These are phyloP conservation scores for Chernovozyma sophiae-reginae DNA, from an alignment of 1,139 yeast genomes.

Conservation along the genomic window DNA sequence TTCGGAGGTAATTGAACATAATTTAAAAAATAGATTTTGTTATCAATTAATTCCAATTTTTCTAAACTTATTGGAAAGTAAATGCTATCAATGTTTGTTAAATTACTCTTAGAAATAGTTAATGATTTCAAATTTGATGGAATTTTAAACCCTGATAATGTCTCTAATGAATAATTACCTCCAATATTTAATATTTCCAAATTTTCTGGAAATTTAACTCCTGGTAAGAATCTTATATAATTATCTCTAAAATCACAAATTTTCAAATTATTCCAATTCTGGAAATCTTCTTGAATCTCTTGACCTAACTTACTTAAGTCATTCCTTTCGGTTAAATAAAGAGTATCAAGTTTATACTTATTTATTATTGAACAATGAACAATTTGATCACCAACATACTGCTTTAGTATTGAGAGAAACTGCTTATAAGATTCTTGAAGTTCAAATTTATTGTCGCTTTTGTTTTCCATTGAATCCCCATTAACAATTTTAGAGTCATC, in stretches of 20 bases:
- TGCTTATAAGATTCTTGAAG: conserved; percentile 24
- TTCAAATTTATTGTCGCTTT: conserved; percentile 28
- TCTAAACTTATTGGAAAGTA: conserved; percentile 32
- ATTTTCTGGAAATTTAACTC: conserved; percentile 36
- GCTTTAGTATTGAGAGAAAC: conserved; percentile 22
- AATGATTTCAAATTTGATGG: conserved; percentile 31
- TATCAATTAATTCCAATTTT: conserved; percentile 32
- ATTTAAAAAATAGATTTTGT: conserved; percentile 38
- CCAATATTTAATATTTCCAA: conserved; percentile 38
- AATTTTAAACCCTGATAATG: conserved; percentile 40
- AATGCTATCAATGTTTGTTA: conserved; percentile 35
- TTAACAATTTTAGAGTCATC: neutral
- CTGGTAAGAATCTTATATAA: conserved; percentile 37
- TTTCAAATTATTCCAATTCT: conserved; percentile 31
- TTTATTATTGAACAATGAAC: conserved; percentile 37
- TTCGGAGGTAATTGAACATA: conserved; percentile 37
- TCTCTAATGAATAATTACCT: conserved; percentile 39
- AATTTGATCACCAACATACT: conserved; percentile 26
- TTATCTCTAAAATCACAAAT: conserved; percentile 39
- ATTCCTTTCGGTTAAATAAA: conserved; percentile 31
- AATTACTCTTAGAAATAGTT: conserved; percentile 32
- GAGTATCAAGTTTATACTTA: conserved; percentile 35
- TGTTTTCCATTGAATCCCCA: conserved; percentile 16
- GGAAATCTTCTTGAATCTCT: conserved; percentile 39
- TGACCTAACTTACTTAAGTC: conserved; percentile 32